phyloP scores from a whole-genome alignment of 192 early-diverging fungal species.

The Podila epigama region DNA sequence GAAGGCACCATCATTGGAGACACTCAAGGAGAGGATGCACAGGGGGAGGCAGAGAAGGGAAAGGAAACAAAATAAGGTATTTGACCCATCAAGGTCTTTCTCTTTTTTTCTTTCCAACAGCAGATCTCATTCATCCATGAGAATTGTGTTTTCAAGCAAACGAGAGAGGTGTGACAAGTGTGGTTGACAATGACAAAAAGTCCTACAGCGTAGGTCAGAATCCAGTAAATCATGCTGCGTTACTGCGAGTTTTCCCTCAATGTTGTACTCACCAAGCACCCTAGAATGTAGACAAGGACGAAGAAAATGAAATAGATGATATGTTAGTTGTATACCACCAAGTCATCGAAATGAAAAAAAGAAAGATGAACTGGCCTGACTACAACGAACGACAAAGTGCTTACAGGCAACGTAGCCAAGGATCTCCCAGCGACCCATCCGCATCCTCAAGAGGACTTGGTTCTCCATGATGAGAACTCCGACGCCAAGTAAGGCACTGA shows the following conservation, averaged over 20 bases:
- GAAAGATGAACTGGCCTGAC: background rate
- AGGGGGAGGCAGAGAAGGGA: too few species aligned
- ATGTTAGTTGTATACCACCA: background rate
- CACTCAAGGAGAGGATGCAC: too few species aligned
- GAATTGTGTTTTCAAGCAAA: too few species aligned
- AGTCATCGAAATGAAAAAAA: background rate
- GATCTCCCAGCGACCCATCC: slow-evolving; percentile 46
- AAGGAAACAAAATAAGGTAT: too few species aligned
- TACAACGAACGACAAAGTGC: background rate
- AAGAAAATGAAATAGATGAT: background rate
- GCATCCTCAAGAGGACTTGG: slow-evolving; percentile 44
- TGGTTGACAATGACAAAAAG: background rate
- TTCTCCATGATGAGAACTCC: slow-evolving; percentile 46
- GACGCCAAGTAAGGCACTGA: slow-evolving; percentile 30
- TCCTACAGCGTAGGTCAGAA: background rate
- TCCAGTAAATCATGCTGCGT: background rate
- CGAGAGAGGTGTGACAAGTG: background rate
- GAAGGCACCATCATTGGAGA: too few species aligned
- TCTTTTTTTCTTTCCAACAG: background rate
- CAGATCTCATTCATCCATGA: background rate
- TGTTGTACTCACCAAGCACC: slow-evolving; percentile 18
- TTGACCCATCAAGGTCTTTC: background rate
- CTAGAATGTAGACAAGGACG: slow-evolving; percentile 4
- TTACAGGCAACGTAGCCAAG: slow-evolving; percentile 29
- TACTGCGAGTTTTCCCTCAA: background rate